These are phyloP conservation scores for Symbiotaphrina buchneri DNA, from an alignment of 495 filamentous ascomycete species.

Conservation along the genomic window DNA sequence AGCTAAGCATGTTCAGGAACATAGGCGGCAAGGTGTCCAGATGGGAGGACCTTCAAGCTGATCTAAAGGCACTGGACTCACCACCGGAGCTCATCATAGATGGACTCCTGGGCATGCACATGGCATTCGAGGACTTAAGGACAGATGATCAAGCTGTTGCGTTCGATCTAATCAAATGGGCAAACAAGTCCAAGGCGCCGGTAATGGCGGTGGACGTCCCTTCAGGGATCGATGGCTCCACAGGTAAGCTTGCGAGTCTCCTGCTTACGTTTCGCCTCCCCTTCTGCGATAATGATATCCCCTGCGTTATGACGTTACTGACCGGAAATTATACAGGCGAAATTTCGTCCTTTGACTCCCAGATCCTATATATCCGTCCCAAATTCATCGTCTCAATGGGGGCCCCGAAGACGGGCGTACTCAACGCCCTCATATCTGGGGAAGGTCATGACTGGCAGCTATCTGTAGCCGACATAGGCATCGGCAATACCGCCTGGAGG, in stretches of 20 bases:
- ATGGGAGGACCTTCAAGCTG: slow-evolving; percentile 24
- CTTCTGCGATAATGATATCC: background rate
- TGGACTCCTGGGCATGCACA: slow-evolving; percentile 63
- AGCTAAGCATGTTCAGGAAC: slow-evolving; percentile 53
- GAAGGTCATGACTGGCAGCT: slow-evolving; percentile 43
- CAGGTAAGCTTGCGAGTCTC: slow-evolving; percentile 21
- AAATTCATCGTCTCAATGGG: slow-evolving; percentile 63
- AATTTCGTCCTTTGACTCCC: slow-evolving; percentile 35
- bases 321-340: slow-evolving; percentile 16
- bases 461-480: slow-evolving; percentile 66
- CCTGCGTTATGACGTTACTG: background rate
- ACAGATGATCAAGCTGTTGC: slow-evolving; percentile 63
- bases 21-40: slow-evolving; percentile 48
- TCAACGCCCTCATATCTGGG: slow-evolving; percentile 40
- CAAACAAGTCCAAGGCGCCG: slow-evolving; percentile 55
- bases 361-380: slow-evolving; percentile 47
- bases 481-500: slow-evolving; percentile 62
- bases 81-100: slow-evolving; percentile 69
- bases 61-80: slow-evolving; percentile 31
- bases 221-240: slow-evolving; percentile 59
- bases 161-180: slow-evolving; percentile 68
- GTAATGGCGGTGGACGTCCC: slow-evolving; percentile 74
- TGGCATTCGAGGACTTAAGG: slow-evolving; percentile 62
- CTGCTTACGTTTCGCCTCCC: background rate
- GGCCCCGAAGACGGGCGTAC: slow-evolving; percentile 60